Base-by-base conservation (phyloP, 1,284 basidiomycete genomes). In the Tetrapyrgos nigripes region DNA sequence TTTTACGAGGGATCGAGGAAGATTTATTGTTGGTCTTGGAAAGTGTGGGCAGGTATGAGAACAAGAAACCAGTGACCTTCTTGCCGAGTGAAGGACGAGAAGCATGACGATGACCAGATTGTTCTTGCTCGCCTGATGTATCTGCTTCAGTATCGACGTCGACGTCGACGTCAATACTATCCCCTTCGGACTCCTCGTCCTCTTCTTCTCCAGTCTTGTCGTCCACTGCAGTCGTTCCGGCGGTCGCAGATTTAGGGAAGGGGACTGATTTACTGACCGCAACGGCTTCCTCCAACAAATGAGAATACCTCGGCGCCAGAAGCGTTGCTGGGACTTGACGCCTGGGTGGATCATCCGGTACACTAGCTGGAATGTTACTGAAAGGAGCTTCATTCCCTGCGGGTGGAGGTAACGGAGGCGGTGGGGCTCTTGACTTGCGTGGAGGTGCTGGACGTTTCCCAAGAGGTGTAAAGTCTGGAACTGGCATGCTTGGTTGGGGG, bases 31-130 rank as follows among this genome's bases (percentile, higher is more conserved):
- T 62, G 6, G 73, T 68, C 63, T 77, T 79, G 43, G 79, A 75
- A 11, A 81, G 67, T 1, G 75, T 76, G 23, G 85, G 84, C n/a
- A 88, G 78, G 66, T 87, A 88, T 5, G 86, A 88, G 64, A 80
- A 84, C 48, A 88, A 65, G 66, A 86, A 79, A 3, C 83, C 83
- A 61, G 79, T 85, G 53, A 81, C 70, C 26, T 76, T 76, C 28
- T 69, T 76, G 21, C 76, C 71, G 29, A 80, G 47, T 6, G 59
- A 67, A 1, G 73, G 72, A 9, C 37, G 37, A 40, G 37, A 40
- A n/a, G n/a, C n/a, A n/a, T n/a, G n/a, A 40, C 37, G 37, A 17
- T 40, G 37, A 4, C 37, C 37, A 9, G 37, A 40, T 17, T 27
- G 66, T 48, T 43, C 69, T 61, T 33, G 59, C 62, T 45, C 62